Conservation (phyloP, 768 basidiomycete species). For the Neoboletus magnificus region DNA sequence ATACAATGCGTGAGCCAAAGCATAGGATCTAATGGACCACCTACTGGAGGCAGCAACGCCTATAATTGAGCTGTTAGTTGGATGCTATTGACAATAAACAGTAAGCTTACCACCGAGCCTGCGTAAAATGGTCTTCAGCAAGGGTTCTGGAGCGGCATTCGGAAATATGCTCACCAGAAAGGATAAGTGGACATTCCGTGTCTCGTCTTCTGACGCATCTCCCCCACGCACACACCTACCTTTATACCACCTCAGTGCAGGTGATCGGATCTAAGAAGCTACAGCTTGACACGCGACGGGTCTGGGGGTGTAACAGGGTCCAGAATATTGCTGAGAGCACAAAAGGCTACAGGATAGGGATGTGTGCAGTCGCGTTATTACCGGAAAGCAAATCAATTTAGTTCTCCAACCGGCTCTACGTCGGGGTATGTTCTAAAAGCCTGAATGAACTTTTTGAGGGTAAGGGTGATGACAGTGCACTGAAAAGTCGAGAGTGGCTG, state of each 20-base stretch:
- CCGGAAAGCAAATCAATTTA: conserved; percentile 3
- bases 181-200: conserved; percentile 28
- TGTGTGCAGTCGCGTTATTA: neutral
- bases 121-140: conserved; percentile 2
- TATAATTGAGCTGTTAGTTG: conserved; percentile 24
- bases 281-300: conserved; percentile 10
- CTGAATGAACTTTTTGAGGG: conserved; percentile 3
- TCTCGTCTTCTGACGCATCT: conserved; percentile 6
- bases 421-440: conserved; percentile 1
- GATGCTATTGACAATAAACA: neutral
- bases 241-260: conserved; percentile 17
- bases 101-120: conserved; percentile 61
- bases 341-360: conserved; percentile 20
- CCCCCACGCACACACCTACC: neutral
- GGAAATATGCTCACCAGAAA: conserved; percentile 30
- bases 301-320: neutral
- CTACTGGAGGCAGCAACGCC: conserved; percentile 63
- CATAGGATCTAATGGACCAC: conserved; percentile 20
- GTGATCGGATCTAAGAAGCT: conserved; percentile 2
- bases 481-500: conserved; percentile 5
- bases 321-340: conserved; percentile 1
- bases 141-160: neutral
- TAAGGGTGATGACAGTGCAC: neutral
- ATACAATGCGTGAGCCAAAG: conserved; percentile 4
- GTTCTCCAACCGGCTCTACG: neutral